Evolutionary conservation across 2,329 filamentous ascomycete genomes (phyloP).

Genomic region (Aureobasidium sp.): DNA sequence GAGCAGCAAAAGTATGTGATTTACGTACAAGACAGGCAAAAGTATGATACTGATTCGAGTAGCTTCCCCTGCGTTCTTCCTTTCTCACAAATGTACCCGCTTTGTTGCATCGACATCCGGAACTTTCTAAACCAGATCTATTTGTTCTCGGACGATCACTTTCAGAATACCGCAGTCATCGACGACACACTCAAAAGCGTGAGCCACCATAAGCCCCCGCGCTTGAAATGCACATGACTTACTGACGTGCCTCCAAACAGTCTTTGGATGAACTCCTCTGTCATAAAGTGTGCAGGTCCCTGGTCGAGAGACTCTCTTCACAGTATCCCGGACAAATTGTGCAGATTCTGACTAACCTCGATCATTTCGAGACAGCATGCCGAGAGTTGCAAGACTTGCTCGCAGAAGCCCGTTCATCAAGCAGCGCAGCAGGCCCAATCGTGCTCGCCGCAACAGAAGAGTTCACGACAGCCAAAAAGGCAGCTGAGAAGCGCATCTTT

Average conservation of each 20-base stretch:
- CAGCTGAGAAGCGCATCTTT: slow-evolving; percentile 93
- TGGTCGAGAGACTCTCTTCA: slow-evolving; percentile 79
- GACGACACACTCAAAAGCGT: slow-evolving; percentile 82
- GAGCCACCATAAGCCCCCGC: slow-evolving; percentile 16
- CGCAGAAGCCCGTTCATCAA: slow-evolving; percentile 74
- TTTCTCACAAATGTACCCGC: slow-evolving; percentile 97
- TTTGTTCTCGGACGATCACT: slow-evolving; percentile 93
- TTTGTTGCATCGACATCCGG: slow-evolving; percentile 95
- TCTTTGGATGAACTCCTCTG: slow-evolving; percentile 92
- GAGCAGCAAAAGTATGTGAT: slow-evolving; percentile 62
- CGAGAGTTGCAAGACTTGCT: slow-evolving; percentile 80
- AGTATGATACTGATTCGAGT: slow-evolving; percentile 19
- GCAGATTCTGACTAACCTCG: slow-evolving; percentile 93
- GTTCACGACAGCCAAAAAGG: slow-evolving; percentile 87
- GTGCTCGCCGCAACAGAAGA: slow-evolving; percentile 74
- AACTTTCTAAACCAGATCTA: slow-evolving; percentile 99
- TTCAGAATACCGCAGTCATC: slow-evolving; percentile 80
- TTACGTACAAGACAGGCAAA: neutral
- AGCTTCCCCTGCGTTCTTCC: slow-evolving; percentile 88
- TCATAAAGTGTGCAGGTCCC: slow-evolving; percentile 79
- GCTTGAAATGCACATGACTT: neutral
- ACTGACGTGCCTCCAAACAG: slow-evolving; percentile 34
- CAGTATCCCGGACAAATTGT: slow-evolving; percentile 97
- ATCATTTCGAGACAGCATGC: slow-evolving; percentile 93
- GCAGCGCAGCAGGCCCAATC: slow-evolving; percentile 70